Percentiles rank a stretch among this genome's conserved stretches.
phyloP scores from a whole-genome alignment of 352 stramenopile genomes.

The Globisporangium apiculatum region DNA sequence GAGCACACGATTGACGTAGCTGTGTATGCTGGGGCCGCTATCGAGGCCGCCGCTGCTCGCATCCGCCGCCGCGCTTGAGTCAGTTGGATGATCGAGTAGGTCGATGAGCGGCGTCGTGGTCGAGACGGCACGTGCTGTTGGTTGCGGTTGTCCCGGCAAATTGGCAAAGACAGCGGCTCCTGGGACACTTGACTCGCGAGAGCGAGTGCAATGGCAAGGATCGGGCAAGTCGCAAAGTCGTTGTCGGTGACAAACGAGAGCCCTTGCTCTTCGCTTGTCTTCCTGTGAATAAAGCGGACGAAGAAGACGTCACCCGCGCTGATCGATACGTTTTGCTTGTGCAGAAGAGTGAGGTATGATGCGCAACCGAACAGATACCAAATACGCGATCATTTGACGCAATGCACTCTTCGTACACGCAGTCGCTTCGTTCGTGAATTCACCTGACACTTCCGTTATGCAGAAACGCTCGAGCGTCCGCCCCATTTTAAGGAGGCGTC shows the following conservation, averaged over 20 bases:
- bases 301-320: neutral
- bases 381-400: neutral
- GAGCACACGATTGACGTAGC: neutral
- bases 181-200: neutral
- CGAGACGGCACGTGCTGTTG: neutral
- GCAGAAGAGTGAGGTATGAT: neutral
- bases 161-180: neutral
- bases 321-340: neutral
- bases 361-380: neutral
- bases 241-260: neutral
- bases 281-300: neutral
- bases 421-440: neutral
- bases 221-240: neutral
- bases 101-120: neutral
- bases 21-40: constrained; percentile 1
- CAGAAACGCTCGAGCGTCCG: neutral
- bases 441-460: neutral
- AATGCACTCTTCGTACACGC: neutral
- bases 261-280: constrained; percentile 4
- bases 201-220: neutral
- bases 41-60: neutral
- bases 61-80: neutral
- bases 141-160: neutral
- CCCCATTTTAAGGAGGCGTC: constrained; percentile 1
- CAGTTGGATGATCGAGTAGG: neutral